Evolutionary conservation across 352 stramenopile species (phyloP).

Genomic region (Peronospora farinosa): DNA sequence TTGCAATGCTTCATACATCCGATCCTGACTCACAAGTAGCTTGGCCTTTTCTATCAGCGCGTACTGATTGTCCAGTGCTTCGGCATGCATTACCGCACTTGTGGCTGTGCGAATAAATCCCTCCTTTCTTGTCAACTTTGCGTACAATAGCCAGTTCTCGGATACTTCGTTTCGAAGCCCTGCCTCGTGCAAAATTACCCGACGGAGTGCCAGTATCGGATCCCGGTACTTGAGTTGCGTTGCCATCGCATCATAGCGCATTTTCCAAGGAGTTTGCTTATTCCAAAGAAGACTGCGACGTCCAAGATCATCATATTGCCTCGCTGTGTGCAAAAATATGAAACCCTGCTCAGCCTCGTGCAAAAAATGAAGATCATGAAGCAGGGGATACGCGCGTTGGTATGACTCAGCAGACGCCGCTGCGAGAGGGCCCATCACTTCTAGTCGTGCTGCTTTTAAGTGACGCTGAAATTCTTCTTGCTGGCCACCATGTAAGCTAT

Average conservation of each 20-base stretch:
- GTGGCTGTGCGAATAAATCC: conserved; percentile 72
- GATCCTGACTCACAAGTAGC: conserved; percentile 69
- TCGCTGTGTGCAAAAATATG: conserved; percentile 39
- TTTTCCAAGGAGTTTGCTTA: conserved; percentile 58
- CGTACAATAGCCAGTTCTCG: conserved; percentile 76
- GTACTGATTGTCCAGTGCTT: conserved; percentile 69
- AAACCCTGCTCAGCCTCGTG: conserved; percentile 72
- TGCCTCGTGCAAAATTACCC: conserved; percentile 70
- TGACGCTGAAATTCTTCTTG: conserved; percentile 50
- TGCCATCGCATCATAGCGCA: conserved; percentile 62
- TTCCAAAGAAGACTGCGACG: conserved; percentile 44
- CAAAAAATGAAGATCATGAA: conserved; percentile 73
- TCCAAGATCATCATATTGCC: conserved; percentile 17
- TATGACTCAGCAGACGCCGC: conserved; percentile 73
- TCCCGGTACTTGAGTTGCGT: conserved; percentile 80
- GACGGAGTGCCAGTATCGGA: conserved; percentile 74
- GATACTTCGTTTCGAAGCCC: conserved; percentile 58
- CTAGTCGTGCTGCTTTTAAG: conserved; percentile 54
- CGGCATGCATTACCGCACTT: conserved; percentile 82
- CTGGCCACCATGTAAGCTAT: conserved; percentile 62
- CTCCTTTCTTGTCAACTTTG: conserved; percentile 80
- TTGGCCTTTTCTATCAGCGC: conserved; percentile 75
- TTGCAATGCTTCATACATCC: conserved; percentile 82
- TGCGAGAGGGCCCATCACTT: conserved; percentile 65
- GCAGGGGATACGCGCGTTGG: conserved; percentile 62